phyloP scores from a whole-genome alignment of 495 filamentous ascomycete species.

The Penicillium bovifimosum region DNA sequence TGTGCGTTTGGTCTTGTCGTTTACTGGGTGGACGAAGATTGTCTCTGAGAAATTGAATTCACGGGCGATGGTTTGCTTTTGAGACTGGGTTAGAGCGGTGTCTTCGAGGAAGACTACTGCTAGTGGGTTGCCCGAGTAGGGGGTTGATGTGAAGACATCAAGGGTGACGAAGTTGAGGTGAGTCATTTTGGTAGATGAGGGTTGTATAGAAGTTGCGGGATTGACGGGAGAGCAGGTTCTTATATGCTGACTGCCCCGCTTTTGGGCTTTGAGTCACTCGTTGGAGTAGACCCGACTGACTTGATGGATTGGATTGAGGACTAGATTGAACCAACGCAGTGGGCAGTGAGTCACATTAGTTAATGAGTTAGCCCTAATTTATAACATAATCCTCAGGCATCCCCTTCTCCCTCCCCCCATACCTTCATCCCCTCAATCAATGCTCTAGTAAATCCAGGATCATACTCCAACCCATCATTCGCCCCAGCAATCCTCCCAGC shows the following conservation, averaged over 20 bases:
- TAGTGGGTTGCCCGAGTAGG: constrained; percentile 37
- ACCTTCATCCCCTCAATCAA: constrained; percentile 28
- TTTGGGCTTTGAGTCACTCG: constrained; percentile 3
- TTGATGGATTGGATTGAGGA: no score
- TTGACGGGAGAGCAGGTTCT: background rate
- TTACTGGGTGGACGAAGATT: constrained; percentile 60
- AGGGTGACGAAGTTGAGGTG: constrained; percentile 34
- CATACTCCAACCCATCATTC: constrained; percentile 29
- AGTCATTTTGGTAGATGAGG: constrained; percentile 14
- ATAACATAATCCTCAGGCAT: constrained; percentile 17
- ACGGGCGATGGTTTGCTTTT: constrained; percentile 51
- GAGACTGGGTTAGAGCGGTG: constrained; percentile 27
- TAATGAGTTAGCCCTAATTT: no score
- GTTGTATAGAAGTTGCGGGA: background rate
- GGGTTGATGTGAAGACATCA: constrained; percentile 41
- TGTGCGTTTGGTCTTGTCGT: constrained; percentile 20
- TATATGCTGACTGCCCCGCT: constrained; percentile 5
- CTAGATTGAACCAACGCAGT: no score
- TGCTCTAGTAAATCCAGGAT: constrained; percentile 23
- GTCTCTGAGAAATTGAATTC: constrained; percentile 89
- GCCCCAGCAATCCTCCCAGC: constrained; percentile 18
- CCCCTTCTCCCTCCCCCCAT: constrained; percentile 19
- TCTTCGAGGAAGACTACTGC: constrained; percentile 39
- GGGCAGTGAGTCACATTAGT: no score
- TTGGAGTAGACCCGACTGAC: background rate